Evolutionary conservation across 2,329 filamentous ascomycete genomes (phyloP).

Genomic region (Alternaria postmessia): DNA sequence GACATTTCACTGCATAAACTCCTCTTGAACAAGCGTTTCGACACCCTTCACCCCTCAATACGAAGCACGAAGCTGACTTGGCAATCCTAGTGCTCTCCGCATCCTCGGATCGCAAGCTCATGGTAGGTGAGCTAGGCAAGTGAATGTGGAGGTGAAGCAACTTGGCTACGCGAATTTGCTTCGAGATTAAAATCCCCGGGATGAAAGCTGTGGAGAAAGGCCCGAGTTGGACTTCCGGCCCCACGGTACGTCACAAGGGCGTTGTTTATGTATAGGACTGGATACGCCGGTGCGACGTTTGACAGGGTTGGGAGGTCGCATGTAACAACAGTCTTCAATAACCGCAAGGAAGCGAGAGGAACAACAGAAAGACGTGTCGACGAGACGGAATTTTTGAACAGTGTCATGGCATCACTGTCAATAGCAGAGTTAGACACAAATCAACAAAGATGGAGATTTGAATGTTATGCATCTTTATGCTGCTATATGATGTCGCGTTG

Average conservation of each 20-base stretch:
- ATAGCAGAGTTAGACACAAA: slow-evolving; percentile 24
- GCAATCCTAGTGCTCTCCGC: slow-evolving; percentile 76
- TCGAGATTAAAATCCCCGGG: slow-evolving; percentile 27
- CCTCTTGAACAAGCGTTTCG: slow-evolving; percentile 19
- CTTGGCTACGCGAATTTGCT: slow-evolving; percentile 34
- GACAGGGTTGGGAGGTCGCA: slow-evolving; percentile 25
- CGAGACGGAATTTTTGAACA: slow-evolving; percentile 28
- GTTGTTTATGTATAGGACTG: slow-evolving; percentile 33
- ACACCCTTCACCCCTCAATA: slow-evolving; percentile 13
- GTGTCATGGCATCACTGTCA: slow-evolving; percentile 6
- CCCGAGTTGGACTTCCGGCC: slow-evolving; percentile 24
- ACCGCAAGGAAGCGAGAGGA: slow-evolving; percentile 12
- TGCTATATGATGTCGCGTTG: slow-evolving; percentile 28
- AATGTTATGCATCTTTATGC: slow-evolving; percentile 32
- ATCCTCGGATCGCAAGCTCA: slow-evolving; percentile 85
- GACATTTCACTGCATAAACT: neutral
- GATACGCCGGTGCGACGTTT: slow-evolving; percentile 46
- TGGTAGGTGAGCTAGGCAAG: slow-evolving; percentile 81
- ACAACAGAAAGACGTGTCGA: slow-evolving; percentile 29
- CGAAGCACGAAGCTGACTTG: slow-evolving; percentile 38
- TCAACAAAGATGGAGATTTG: slow-evolving; percentile 19
- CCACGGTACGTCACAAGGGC: slow-evolving; percentile 36
- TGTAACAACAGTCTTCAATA: slow-evolving; percentile 9
- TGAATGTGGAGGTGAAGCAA: slow-evolving; percentile 49
- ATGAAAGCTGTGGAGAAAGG: slow-evolving; percentile 36